Conservation (phyloP, 176 grass and related monocot genomes). For the Oryza longistaminata region DNA sequence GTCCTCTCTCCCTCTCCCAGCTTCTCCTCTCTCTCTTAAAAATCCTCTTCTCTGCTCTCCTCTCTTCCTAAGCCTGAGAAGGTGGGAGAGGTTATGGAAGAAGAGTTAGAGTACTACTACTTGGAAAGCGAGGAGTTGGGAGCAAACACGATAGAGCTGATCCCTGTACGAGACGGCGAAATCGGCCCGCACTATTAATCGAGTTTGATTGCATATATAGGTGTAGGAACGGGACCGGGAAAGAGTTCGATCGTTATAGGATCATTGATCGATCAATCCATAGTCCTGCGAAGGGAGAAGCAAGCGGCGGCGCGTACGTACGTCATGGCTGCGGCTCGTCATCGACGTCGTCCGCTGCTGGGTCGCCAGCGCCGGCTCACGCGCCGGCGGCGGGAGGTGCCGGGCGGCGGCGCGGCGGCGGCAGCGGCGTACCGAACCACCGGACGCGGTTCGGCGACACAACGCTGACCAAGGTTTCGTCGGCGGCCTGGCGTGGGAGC, state of each 20-base stretch:
- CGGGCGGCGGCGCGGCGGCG: background rate
- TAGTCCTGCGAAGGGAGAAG: background rate
- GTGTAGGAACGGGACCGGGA: background rate
- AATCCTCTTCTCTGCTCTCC: constrained; percentile 14
- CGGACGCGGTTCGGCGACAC: constrained; percentile 92
- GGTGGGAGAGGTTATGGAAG: constrained; percentile 36
- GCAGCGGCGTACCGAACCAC: constrained; percentile 26
- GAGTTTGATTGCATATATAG: background rate
- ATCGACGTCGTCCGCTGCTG: constrained; percentile 27
- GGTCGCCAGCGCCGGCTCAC: constrained; percentile 27
- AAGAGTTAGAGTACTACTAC: background rate
- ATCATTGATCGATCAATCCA: background rate
- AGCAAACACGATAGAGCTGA: background rate
- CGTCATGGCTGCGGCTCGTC: constrained; percentile 31
- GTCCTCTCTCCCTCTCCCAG: background rate
- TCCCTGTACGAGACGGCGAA: background rate
- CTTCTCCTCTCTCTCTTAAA: background rate
- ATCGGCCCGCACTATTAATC: background rate
- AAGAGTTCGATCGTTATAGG: background rate
- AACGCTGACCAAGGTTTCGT: constrained; percentile 97
- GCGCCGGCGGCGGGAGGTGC: background rate
- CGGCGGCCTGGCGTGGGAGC: constrained; percentile 93
- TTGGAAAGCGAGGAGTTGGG: constrained; percentile 12
- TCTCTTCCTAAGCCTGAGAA: background rate
- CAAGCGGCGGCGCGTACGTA: too few species aligned